Evolutionary conservation across 345 rosid genomes (phyloP).

Genomic region (Eucalyptus fibrosa): DNA sequence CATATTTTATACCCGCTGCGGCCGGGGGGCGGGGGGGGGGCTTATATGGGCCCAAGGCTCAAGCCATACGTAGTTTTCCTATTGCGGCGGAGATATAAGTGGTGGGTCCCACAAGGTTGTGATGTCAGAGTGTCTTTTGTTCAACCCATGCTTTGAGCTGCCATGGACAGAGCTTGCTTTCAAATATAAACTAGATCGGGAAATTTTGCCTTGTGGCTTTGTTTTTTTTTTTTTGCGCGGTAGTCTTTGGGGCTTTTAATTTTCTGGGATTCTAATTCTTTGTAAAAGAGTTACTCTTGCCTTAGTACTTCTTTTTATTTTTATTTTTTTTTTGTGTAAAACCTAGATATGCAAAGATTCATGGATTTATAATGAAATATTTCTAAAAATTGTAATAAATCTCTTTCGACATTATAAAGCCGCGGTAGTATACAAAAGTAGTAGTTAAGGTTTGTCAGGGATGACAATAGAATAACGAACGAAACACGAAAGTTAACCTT

Average conservation of each 20-base stretch:
- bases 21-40: too few species aligned
- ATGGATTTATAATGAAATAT: too few species aligned
- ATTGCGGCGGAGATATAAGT: too few species aligned
- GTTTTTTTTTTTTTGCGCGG: too few species aligned
- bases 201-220: too few species aligned
- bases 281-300: not conserved
- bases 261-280: not conserved
- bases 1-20: not conserved
- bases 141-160: not conserved
- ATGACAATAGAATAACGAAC: too few species aligned
- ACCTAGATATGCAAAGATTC: not conserved
- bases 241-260: not conserved
- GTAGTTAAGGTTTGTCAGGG: too few species aligned
- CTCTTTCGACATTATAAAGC: rapidly evolving
- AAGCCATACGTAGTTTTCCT: not conserved
- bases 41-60: not conserved
- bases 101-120: not conserved
- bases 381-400: rapidly evolving
- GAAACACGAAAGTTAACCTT: too few species aligned
- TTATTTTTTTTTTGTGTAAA: too few species aligned
- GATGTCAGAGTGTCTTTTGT: not conserved
- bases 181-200: too few species aligned
- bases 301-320: not conserved
- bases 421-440: rapidly evolving
- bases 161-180: not conserved